Conservation (phyloP, 2,329 filamentous ascomycete genomes). For the Hypoxylon sp. region DNA sequence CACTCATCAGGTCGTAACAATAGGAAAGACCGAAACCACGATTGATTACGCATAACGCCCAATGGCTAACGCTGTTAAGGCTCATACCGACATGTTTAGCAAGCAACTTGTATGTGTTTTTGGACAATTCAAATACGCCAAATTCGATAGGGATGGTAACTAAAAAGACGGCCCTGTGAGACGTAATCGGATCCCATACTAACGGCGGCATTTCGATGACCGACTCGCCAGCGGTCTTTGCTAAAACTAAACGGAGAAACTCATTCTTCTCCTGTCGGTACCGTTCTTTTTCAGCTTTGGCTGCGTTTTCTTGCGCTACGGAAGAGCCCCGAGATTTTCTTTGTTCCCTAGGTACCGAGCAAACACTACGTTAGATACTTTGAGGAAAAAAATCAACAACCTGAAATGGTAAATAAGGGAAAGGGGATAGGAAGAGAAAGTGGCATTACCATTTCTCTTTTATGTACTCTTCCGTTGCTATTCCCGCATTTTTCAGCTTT, state of each 20-base stretch:
- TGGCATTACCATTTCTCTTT: constrained; percentile 45
- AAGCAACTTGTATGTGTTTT: constrained; percentile 49
- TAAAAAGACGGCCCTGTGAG: constrained; percentile 50
- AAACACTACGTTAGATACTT: constrained; percentile 19
- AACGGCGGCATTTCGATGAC: constrained; percentile 47
- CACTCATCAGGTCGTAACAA: constrained; percentile 54
- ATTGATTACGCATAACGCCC: constrained; percentile 52
- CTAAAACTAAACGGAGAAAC: constrained; percentile 45
- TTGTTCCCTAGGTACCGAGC: constrained; percentile 29
- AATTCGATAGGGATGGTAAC: constrained; percentile 52
- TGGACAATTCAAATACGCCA: constrained; percentile 50
- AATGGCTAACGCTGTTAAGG: constrained; percentile 52
- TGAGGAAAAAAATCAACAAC: background rate
- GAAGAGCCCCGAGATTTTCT: constrained; percentile 22
- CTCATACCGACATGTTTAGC: constrained; percentile 53
- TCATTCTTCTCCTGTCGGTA: constrained; percentile 45
- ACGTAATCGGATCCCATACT: constrained; percentile 36
- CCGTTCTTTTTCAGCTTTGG: constrained; percentile 34
- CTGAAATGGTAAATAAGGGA: no score
- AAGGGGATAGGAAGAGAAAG: background rate
- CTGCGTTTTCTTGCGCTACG: constrained; percentile 23
- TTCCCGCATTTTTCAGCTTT: constrained; percentile 38
- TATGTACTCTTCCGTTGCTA: constrained; percentile 39
- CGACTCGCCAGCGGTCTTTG: constrained; percentile 48
- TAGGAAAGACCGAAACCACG: constrained; percentile 47